phyloP scores from a whole-genome alignment of 225 moss, liverwort and hornwort species.

The Pseudoscleropodium purum region DNA sequence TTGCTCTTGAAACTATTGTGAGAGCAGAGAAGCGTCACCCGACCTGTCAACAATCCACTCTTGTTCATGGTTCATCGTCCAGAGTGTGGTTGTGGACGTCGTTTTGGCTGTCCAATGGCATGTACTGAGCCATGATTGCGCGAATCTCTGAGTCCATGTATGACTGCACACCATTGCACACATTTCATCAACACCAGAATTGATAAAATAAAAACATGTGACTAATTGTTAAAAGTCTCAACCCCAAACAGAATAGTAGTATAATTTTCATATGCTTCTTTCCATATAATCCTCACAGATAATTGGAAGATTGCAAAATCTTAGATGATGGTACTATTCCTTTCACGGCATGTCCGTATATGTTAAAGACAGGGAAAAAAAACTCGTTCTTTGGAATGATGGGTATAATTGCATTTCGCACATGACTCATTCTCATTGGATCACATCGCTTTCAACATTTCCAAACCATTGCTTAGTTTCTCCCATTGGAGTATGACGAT shows the following conservation, averaged over 20 bases:
- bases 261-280: background rate
- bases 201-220: background rate
- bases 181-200: background rate
- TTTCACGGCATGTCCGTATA: background rate
- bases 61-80: conserved; percentile 22
- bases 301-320: background rate
- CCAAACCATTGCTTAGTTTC: background rate
- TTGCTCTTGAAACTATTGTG: background rate
- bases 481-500: no score
- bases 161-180: conserved; percentile 26
- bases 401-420: background rate
- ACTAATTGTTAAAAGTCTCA: background rate
- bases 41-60: background rate
- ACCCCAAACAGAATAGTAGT: background rate
- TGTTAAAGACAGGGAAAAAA: background rate
- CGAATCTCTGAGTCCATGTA: conserved; percentile 62
- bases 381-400: background rate
- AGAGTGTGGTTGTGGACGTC: conserved; percentile 32
- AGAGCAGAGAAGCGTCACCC: background rate
- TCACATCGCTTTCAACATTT: background rate
- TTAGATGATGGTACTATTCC: background rate
- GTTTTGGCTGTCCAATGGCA: conserved; percentile 52
- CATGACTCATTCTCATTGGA: background rate
- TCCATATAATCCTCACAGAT: background rate
- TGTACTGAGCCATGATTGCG: conserved; percentile 56